Evolutionary conservation across 2,329 filamentous ascomycete genomes (phyloP).

Genomic region (Calonectria naviculata): DNA sequence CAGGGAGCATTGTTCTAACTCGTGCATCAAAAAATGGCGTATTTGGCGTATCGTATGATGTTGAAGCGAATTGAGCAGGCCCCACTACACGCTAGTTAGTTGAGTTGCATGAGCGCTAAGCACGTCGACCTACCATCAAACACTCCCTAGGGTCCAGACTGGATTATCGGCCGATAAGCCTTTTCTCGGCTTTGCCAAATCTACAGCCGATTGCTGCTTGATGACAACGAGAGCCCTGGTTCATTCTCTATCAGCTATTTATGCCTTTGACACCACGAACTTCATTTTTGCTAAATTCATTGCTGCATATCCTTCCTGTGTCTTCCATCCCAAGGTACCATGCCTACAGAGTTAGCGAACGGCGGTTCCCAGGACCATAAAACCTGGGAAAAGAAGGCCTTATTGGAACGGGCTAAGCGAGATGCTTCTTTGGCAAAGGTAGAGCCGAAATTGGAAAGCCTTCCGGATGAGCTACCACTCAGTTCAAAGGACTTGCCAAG

Average conservation of each 20-base stretch:
- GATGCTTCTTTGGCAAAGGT: slow-evolving; percentile 40
- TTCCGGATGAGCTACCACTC: slow-evolving; percentile 33
- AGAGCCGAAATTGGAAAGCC: slow-evolving; percentile 35
- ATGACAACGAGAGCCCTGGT: no score
- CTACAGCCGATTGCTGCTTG: no score
- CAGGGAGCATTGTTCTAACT: no score
- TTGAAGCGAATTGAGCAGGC: no score
- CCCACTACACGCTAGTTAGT: no score
- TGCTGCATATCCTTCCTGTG: no score
- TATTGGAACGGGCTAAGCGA: slow-evolving; percentile 22
- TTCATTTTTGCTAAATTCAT: no score
- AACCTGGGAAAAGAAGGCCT: slow-evolving; percentile 11
- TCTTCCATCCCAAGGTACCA: neutral
- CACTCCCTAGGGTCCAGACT: neutral
- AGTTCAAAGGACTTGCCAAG: slow-evolving; percentile 36
- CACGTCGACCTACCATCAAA: neutral
- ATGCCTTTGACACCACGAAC: no score
- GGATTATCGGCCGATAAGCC: neutral
- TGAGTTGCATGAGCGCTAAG: neutral
- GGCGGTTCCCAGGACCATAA: neutral
- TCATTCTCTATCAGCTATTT: no score
- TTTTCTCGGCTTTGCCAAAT: neutral
- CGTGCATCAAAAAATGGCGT: no score
- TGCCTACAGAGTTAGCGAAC: neutral
- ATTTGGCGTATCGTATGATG: no score